Percentiles rank a stretch among this genome's conserved stretches.
Conservation (phyloP, 1,284 basidiomycete species). For the Cystobasidiaceae sp. region DNA sequence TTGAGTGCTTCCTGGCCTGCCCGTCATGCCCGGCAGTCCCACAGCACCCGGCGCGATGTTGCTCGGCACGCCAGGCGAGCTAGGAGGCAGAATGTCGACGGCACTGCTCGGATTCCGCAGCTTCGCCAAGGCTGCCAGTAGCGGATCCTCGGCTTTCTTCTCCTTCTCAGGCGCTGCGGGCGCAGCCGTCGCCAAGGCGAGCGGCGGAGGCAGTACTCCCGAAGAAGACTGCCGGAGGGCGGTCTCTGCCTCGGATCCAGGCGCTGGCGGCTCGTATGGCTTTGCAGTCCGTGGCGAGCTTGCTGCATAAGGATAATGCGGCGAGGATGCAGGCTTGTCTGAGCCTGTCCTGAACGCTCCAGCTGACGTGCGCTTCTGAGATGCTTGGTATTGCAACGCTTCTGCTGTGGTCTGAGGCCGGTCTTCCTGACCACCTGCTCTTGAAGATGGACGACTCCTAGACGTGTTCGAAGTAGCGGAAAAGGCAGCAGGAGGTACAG, state of each 20-base stretch:
- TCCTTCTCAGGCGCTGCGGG: too few species aligned
- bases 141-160: slow-evolving; percentile 25
- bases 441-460: slow-evolving; percentile 20
- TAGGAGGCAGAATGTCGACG: slow-evolving; percentile 23
- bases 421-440: slow-evolving; percentile 6
- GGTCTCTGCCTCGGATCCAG: neutral
- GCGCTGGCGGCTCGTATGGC: slow-evolving; percentile 20
- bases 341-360: slow-evolving; percentile 1
- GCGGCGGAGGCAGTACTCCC: slow-evolving; percentile 9
- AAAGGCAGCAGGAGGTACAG: slow-evolving; percentile 30
- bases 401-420: slow-evolving; percentile 10
- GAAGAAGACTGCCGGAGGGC: slow-evolving; percentile 10
- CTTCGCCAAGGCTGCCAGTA: slow-evolving; percentile 28
- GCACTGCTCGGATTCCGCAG: slow-evolving; percentile 26
- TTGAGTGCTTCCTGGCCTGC: neutral
- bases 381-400: slow-evolving; percentile 24
- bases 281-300: slow-evolving; percentile 20
- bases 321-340: neutral
- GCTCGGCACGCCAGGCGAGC: slow-evolving; percentile 5
- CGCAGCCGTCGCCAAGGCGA: too few species aligned
- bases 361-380: slow-evolving; percentile 23
- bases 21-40: slow-evolving; percentile 9
- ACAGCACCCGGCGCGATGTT: neutral
- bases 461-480: neutral
- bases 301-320: slow-evolving; percentile 18